Conservation (phyloP, 2,329 filamentous ascomycete species). For the Helotiales sp. region DNA sequence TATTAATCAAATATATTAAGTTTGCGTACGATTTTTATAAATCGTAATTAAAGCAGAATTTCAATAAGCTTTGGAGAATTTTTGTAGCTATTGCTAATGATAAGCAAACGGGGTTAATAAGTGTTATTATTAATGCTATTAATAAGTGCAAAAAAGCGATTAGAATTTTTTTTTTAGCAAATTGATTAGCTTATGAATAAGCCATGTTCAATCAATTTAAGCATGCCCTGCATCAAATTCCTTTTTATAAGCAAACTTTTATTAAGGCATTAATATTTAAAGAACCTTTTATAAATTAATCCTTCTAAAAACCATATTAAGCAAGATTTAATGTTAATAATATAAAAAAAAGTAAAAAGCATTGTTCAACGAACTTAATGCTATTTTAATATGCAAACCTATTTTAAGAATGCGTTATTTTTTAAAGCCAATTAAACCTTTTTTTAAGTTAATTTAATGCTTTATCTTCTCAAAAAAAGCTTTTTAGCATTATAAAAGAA, state of each 20-base stretch:
- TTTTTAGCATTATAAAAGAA: constrained; percentile 37
- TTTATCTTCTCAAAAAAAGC: constrained; percentile 43
- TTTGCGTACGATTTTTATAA: constrained; percentile 42
- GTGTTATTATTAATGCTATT: constrained; percentile 47
- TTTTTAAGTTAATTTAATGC: constrained; percentile 47
- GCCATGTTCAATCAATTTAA: constrained; percentile 16
- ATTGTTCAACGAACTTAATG: constrained; percentile 42
- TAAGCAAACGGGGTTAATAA: constrained; percentile 38
- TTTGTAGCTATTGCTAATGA: constrained; percentile 44
- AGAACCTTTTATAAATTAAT: constrained; percentile 39
- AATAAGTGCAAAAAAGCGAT: constrained; percentile 46
- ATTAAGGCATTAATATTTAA: too few relatives aligned
- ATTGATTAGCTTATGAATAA: constrained; percentile 35
- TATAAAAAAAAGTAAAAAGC: constrained; percentile 42
- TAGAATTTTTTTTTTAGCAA: constrained; percentile 36
- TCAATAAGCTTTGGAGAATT: constrained; percentile 45
- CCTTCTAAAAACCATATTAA: constrained; percentile 29
- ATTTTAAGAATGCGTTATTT: constrained; percentile 41
- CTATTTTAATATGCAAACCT: constrained; percentile 35
- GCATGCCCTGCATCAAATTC: constrained; percentile 42
- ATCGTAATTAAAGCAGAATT: constrained; percentile 42
- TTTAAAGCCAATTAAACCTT: constrained; percentile 46
- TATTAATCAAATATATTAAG: constrained; percentile 44
- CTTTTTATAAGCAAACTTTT: constrained; percentile 39
- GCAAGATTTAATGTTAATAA: constrained; percentile 44